Evolutionary conservation across 805 yeast species (phyloP), one percentile per base, ranked within the genome.

Genomic region (Lachancea lanzarotensis): DNA sequence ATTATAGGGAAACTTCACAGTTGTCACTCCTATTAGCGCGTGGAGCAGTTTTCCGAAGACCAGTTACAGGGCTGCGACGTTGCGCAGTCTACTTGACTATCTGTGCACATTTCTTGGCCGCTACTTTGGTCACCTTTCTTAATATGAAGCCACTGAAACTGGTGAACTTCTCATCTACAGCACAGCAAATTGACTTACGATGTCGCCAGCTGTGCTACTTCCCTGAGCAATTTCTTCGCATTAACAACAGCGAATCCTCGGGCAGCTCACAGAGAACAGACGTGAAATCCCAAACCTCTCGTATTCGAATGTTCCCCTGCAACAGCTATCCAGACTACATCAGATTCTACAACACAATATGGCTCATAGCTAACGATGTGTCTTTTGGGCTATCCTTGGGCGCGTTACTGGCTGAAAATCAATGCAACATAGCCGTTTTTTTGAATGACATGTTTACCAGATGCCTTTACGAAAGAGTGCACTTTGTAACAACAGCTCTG

Each of bases 351-450:
- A 95, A 95, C 56, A 82, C 90, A 1, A 49, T 90, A 1, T 93
- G 98, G 98, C 69, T 93, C 15, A 81, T 88, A 0, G 63, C 81
- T 3, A 91, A 93, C 61, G 98, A 93, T 61, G 60, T 85, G 6
- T 71, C 90, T 1, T 60, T 90, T 30, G 98, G 98, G 0, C 56
- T 77, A 8, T 70, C 82, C 0, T 50, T 85, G 0, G 74, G 82
- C 0, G 69, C 78, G 10, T 52, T 75, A 1, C 46, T 82, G 3
- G 54, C 65, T 19, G 75, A 69, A 5, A 68, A 66, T 43, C 60
- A 66, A 47, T 59, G 53, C 0, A 22, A 66, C 3, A 63, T 79
- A 12, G 66, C 72, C 33, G 57, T 56, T 19, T 46, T 71, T 1
- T 50, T 82, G 12, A 49, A 51, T 34, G 34, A 29, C 10, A 17